A percentile compares a stretch with the other conserved stretches of the same genome.
These are phyloP conservation scores for Artemisia annua DNA, from an alignment of 129 eudicot genomes.

Conservation along the genomic window DNA sequence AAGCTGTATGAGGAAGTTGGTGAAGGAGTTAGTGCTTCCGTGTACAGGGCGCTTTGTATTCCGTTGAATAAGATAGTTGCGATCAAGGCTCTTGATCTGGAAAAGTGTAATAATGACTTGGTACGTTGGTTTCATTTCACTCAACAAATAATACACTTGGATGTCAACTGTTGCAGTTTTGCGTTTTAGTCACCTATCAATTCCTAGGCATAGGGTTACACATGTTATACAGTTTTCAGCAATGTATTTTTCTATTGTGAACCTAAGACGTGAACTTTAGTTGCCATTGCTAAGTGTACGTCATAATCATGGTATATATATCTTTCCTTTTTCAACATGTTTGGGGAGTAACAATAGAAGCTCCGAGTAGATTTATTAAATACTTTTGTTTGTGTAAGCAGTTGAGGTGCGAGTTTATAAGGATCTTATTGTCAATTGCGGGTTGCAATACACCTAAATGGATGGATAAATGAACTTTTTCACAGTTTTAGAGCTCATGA, in stretches of 20 bases:
- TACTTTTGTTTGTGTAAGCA: background rate
- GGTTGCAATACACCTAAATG: background rate
- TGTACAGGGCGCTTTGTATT: conserved; percentile 77
- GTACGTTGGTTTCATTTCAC: conserved; percentile 41
- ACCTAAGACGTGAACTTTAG: background rate
- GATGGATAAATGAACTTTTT: no score
- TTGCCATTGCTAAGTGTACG: background rate
- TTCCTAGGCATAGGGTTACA: no score
- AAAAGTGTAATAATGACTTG: conserved; percentile 93
- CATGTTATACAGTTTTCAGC: no score
- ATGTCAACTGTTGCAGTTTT: background rate
- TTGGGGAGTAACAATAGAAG: conserved; percentile 14
- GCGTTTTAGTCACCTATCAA: background rate
- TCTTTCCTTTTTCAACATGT: no score
- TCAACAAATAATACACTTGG: background rate
- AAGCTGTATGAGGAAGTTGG: conserved; percentile 85
- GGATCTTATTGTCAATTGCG: conserved; percentile 11
- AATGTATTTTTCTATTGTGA: background rate
- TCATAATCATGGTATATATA: conserved; percentile 5
- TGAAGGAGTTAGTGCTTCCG: conserved; percentile 96
- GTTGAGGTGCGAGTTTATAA: background rate
- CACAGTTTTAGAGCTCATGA: background rate
- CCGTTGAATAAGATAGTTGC: conserved; percentile 85
- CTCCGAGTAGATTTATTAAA: conserved; percentile 2
- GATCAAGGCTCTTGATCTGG: conserved; percentile 95